These are phyloP conservation scores for Globisporangium viniferum DNA, from an alignment of 352 stramenopile genomes.

Conservation along the genomic window DNA sequence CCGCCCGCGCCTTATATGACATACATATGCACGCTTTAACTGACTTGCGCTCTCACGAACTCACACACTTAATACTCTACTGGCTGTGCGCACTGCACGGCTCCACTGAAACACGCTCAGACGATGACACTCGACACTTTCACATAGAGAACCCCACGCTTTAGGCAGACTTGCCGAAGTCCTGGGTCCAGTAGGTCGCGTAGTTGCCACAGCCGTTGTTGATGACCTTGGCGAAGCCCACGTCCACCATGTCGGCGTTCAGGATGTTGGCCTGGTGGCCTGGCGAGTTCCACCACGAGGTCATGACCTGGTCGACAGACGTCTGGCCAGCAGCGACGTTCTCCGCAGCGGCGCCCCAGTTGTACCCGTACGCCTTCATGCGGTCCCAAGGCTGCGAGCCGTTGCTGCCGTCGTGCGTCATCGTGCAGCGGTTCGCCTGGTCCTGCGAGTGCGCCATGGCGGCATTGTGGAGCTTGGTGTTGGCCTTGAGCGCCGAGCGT, in stretches of 20 bases:
- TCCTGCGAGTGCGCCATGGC: constrained; percentile 43
- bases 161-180: constrained; percentile 16
- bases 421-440: constrained; percentile 36
- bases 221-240: constrained; percentile 17
- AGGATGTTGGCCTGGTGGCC: constrained; percentile 52
- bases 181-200: constrained; percentile 21
- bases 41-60: background rate
- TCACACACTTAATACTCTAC: constrained; percentile 7
- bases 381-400: constrained; percentile 37
- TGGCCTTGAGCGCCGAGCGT: constrained; percentile 32
- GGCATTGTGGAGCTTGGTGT: constrained; percentile 32
- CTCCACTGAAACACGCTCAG: constrained; percentile 5
- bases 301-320: constrained; percentile 40
- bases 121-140: background rate
- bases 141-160: background rate
- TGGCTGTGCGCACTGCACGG: background rate
- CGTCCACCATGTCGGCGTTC: constrained; percentile 16
- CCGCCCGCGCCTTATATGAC: background rate
- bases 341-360: constrained; percentile 37
- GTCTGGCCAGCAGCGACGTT: constrained; percentile 53
- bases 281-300: constrained; percentile 48
- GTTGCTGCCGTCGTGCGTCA: constrained; percentile 42
- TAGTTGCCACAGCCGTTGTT: constrained; percentile 19
- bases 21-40: background rate
- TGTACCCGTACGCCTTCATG: constrained; percentile 33